Base-by-base conservation (phyloP, 768 basidiomycete species). In the Mycena filopes region DNA sequence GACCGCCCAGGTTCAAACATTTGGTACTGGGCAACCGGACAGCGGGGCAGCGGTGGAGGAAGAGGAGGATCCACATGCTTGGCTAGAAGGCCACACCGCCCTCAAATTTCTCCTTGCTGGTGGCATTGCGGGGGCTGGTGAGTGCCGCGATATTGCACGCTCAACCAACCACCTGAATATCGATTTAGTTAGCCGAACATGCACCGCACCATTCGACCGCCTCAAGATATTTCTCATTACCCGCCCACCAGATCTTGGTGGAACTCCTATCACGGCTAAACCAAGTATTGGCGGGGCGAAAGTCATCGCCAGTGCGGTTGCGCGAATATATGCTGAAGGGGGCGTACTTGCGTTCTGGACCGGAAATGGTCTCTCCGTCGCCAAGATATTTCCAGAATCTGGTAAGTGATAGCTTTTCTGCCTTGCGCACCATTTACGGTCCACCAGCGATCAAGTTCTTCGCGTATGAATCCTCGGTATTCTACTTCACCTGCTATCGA, bases 181-280 rank as follows among this genome's bases (percentile, higher is more conserved):
- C 40, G 29, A 41, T 36, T 23, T 72, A 98, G 98, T 98, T 29
- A 99, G 97, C 16, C 86, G 98, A 70, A 93, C 96, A 47, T 96
- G 94, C 64, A 99, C 98, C 0, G 98, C 98, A 8, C 98, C 98
- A 1, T 99, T 98, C 69, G 98, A 99, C 80, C 89, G 98, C 57
- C 83, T 99, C 54, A 99, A 97, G 77, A 87, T 99, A 59, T 99
- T 98, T 77, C 85, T 99, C 62, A 99, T 99, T 66, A 99, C 98
- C 26, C 85, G 94, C 61, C 82, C 90, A 38, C 90, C 90, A 70
- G 91, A 93, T 72, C 84, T 91, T 26, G 87, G 88, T 23, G 89
- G 88, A 15, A 72, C 86, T 21, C 68, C 82, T 7, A 67, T 86
- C 38, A 74, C 79, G 25, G 77, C 81, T 12, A 80, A 79, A 71